These are phyloP conservation scores for Rhytidiadelphus loreus DNA, from an alignment of 225 moss, liverwort and hornwort genomes.

Conservation along the genomic window DNA sequence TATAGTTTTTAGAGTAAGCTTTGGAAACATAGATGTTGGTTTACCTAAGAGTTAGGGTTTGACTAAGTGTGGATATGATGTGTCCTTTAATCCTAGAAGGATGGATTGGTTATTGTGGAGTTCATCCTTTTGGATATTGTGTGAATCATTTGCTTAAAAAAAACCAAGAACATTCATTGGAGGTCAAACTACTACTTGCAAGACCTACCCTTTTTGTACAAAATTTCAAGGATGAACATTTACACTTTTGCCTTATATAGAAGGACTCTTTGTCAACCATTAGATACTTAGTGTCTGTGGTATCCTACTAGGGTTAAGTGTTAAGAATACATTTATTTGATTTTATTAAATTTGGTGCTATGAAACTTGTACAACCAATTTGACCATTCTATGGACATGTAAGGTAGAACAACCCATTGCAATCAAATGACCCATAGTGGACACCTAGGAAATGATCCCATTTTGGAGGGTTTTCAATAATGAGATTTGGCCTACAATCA, in stretches of 20 bases:
- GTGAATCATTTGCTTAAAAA: neutral
- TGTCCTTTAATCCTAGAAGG: neutral
- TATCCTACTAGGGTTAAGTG: fast-evolving
- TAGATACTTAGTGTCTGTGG: fast-evolving
- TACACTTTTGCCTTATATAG: fast-evolving
- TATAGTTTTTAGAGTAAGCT: neutral
- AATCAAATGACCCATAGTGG: no score
- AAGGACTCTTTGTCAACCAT: neutral
- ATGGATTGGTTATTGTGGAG: fast-evolving
- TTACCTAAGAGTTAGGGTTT: neutral
- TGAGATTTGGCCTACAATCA: no score
- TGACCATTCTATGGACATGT: neutral
- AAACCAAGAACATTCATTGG: neutral
- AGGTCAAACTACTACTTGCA: neutral
- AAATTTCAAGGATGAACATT: neutral
- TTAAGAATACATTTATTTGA: neutral
- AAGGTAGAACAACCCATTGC: neutral
- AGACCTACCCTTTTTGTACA: neutral
- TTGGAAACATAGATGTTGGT: neutral
- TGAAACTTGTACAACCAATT: neutral
- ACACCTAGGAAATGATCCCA: no score
- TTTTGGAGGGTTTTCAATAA: no score
- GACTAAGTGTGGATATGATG: neutral
- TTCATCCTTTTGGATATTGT: neutral
- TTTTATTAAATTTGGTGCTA: neutral